Evolutionary conservation across 805 yeast species (phyloP), one percentile per base, ranked within the genome.

Genomic region (Lipomyces spencermartinsiae): DNA sequence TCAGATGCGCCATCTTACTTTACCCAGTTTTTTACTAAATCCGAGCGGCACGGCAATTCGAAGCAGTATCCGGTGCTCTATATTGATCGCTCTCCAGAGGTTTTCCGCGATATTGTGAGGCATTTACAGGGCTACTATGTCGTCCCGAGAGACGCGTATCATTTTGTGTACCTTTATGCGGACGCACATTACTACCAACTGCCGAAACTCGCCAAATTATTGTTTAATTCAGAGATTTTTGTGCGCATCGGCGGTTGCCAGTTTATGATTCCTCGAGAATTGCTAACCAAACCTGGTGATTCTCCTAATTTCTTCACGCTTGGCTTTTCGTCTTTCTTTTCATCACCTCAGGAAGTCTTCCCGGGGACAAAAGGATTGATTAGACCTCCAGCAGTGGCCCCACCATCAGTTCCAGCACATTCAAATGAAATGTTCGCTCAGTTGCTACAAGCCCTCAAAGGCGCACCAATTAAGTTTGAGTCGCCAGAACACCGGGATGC

Each of bases 1-100:
- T 90, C 90, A 1, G 97, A 93, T 78, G 71, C 59, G 1, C 98
- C 98, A 0, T 91, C 96, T 4, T 92, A 90, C 76, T 93, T 93
- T 80, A 92, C 97, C 1, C 81, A 84, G 34, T 91, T 82, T 79
- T 93, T 93, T 76, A 25, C 29, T 25, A 73, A 74, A 4, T 59
- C 71, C 59, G 65, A 70, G 12, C 71, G 66, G 51, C 74, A 79
- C 25, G 77, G 78, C 6, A 80, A 74, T 31, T 73, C 73, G 2
- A 83, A 83, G 66, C 60, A 74, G 14, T 74, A 76, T 2, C 70
- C 83, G 0, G 56, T 46, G 2, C 76, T 91, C 9, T 87, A 86
- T 73, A 86, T 93, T 64, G 97, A 93, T 77, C 80, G 97, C 49
- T 88, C 89, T 9, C 89, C 96, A 0, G 80, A 77, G 1, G 85